Evolutionary conservation across 2,329 filamentous ascomycete genomes (phyloP).

Genomic region (Cordyceps javanica): DNA sequence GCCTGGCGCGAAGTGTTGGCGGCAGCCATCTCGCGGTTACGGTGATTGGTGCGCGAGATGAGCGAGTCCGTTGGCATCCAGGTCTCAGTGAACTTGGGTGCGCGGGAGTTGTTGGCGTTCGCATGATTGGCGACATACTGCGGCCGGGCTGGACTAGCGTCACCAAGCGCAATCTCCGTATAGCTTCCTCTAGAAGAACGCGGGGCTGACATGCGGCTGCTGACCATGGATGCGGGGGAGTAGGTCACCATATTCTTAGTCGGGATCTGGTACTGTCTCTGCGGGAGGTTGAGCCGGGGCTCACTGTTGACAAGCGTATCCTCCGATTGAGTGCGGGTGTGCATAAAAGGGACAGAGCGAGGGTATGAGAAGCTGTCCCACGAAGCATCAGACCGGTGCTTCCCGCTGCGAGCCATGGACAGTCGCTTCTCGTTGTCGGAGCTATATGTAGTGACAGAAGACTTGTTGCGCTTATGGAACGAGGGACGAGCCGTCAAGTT

Average conservation of each 20-base stretch:
- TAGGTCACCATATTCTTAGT: slow-evolving; percentile 38
- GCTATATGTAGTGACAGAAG: slow-evolving; percentile 43
- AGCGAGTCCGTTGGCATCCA: background rate
- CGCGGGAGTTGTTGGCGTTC: slow-evolving; percentile 25
- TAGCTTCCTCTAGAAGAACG: slow-evolving; percentile 40
- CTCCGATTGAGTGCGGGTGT: slow-evolving; percentile 63
- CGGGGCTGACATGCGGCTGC: slow-evolving; percentile 41
- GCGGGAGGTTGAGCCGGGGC: slow-evolving; percentile 49
- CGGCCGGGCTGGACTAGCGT: slow-evolving; percentile 25
- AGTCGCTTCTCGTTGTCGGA: slow-evolving; percentile 55
- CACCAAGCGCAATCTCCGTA: slow-evolving; percentile 41
- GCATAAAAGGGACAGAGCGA: slow-evolving; percentile 67
- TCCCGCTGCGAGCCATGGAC: slow-evolving; percentile 37
- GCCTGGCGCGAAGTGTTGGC: slow-evolving; percentile 27
- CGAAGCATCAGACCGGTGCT: slow-evolving; percentile 36
- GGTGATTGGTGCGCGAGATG: slow-evolving; percentile 43
- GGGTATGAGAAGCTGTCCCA: slow-evolving; percentile 42
- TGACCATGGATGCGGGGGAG: slow-evolving; percentile 36
- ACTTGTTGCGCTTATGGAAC: slow-evolving; percentile 68
- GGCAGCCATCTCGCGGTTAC: slow-evolving; percentile 38
- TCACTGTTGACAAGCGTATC: slow-evolving; percentile 49
- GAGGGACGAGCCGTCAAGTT: slow-evolving; percentile 66
- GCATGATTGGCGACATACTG: slow-evolving; percentile 18
- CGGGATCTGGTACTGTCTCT: slow-evolving; percentile 48
- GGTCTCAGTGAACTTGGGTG: slow-evolving; percentile 45